A percentile compares a stretch with the other conserved stretches of the same genome.
phyloP scores from a whole-genome alignment of 179 eudicot genomes.

The Heliamphora pulchella region DNA sequence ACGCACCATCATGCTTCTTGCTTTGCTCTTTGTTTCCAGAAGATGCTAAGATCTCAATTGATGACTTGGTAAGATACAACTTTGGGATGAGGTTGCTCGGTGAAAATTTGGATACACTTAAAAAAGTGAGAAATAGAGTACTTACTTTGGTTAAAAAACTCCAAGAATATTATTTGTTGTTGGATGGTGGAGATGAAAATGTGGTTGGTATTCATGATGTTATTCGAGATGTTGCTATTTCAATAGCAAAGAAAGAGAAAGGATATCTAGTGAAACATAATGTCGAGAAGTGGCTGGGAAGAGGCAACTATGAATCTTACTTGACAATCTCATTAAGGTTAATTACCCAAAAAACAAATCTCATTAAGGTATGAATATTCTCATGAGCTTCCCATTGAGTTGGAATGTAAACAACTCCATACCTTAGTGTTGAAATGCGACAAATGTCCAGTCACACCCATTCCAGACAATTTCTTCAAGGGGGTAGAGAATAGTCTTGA shows the following conservation, averaged over 20 bases:
- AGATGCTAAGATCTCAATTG: constrained; percentile 7
- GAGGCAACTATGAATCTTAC: neutral
- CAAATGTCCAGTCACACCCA: neutral
- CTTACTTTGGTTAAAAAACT: neutral
- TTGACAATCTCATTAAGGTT: neutral
- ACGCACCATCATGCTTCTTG: neutral
- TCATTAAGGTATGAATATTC: too few species aligned
- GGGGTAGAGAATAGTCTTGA: constrained; percentile 9
- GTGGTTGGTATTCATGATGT: constrained; percentile 26
- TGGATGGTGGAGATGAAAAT: neutral
- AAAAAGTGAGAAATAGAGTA: neutral
- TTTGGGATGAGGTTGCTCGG: neutral
- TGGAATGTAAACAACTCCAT: neutral
- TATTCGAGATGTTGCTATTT: constrained; percentile 20
- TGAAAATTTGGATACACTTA: neutral
- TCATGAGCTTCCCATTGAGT: neutral
- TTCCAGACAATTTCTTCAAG: neutral
- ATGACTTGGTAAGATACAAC: constrained; percentile 24
- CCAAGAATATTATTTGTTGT: neutral
- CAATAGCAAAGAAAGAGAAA: constrained; percentile 13
- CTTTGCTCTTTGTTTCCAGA: constrained; percentile 12
- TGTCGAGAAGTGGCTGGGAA: neutral
- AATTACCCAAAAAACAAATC: too few species aligned
- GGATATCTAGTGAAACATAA: neutral
- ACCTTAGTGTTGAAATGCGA: constrained; percentile 1